These are phyloP conservation scores for Fusarium pilosicola DNA, from an alignment of 2,329 filamentous ascomycete species.

Conservation along the genomic window DNA sequence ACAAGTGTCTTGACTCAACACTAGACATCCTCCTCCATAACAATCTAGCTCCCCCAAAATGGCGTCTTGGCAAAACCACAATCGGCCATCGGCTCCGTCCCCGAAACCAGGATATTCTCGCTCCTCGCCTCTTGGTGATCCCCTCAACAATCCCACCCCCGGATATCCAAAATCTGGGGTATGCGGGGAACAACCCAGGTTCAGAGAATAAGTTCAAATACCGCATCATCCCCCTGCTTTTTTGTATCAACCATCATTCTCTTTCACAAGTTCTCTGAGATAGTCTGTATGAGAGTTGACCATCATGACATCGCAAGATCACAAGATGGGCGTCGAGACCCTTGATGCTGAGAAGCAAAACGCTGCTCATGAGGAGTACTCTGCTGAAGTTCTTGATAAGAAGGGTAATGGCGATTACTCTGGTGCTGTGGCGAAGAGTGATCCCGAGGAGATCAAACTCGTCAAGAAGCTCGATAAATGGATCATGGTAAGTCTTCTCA, in stretches of 20 bases:
- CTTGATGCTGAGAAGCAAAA: slow-evolving; percentile 34
- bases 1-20: background rate
- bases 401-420: slow-evolving; percentile 34
- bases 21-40: background rate
- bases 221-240: slow-evolving; percentile 10
- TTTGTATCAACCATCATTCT: background rate
- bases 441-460: slow-evolving; percentile 33
- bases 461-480: slow-evolving; percentile 35
- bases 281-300: background rate
- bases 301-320: slow-evolving; percentile 19
- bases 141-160: slow-evolving; percentile 29
- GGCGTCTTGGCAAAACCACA: slow-evolving; percentile 20
- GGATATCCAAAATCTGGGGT: slow-evolving; percentile 33
- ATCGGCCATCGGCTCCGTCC: slow-evolving; percentile 23
- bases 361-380: slow-evolving; percentile 31
- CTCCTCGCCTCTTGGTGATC: slow-evolving; percentile 19
- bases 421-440: slow-evolving; percentile 34
- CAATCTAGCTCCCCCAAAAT: background rate
- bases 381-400: slow-evolving; percentile 31
- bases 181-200: slow-evolving; percentile 21
- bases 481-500: slow-evolving; percentile 22
- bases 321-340: slow-evolving; percentile 11
- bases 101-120: slow-evolving; percentile 21
- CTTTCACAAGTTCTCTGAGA: background rate
- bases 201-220: slow-evolving; percentile 24